phyloP scores from a whole-genome alignment of 2,329 filamentous ascomycete species.

The Trichoderma atrobrunneum region DNA sequence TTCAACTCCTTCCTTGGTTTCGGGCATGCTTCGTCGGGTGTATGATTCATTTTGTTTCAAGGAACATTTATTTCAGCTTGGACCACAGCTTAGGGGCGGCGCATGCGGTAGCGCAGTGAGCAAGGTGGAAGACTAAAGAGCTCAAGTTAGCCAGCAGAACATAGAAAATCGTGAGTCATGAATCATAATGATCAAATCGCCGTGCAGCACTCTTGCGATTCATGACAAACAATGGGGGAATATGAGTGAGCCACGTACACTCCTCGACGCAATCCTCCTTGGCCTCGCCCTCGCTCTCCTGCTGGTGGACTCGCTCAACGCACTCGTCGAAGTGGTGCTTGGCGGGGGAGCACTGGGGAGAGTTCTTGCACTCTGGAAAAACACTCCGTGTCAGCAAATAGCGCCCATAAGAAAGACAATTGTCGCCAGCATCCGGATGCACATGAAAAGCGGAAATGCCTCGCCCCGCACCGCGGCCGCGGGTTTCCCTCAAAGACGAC shows the following conservation, averaged over 20 bases:
- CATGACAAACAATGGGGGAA: not conserved
- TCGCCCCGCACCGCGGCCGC: conserved; percentile 15
- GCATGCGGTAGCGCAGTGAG: conserved; percentile 89
- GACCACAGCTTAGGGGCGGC: conserved; percentile 95
- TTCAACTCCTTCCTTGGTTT: not conserved
- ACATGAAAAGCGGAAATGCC: conserved; percentile 22
- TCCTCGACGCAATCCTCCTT: conserved; percentile 98
- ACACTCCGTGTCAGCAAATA: conserved; percentile 18
- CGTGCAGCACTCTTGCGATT: not conserved
- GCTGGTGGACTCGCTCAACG: conserved; percentile 75
- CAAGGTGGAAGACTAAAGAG: conserved; percentile 90
- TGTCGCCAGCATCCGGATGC: not conserved
- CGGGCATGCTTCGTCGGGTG: conserved; percentile 12
- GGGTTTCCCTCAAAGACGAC: not conserved
- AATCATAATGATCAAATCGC: not conserved
- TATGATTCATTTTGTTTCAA: not conserved
- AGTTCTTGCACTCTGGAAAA: conserved; percentile 73
- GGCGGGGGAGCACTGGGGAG: conserved; percentile 75
- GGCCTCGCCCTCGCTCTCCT: conserved; percentile 66
- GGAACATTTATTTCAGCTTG: conserved; percentile 72
- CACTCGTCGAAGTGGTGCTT: conserved; percentile 99
- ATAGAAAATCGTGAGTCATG: no score
- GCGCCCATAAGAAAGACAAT: not conserved
- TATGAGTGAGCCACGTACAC: conserved; percentile 66
- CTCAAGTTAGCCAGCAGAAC: conserved; percentile 1